phyloP scores from a whole-genome alignment of 2,329 filamentous ascomycete genomes.

The Zymoseptoria ardabiliae region DNA sequence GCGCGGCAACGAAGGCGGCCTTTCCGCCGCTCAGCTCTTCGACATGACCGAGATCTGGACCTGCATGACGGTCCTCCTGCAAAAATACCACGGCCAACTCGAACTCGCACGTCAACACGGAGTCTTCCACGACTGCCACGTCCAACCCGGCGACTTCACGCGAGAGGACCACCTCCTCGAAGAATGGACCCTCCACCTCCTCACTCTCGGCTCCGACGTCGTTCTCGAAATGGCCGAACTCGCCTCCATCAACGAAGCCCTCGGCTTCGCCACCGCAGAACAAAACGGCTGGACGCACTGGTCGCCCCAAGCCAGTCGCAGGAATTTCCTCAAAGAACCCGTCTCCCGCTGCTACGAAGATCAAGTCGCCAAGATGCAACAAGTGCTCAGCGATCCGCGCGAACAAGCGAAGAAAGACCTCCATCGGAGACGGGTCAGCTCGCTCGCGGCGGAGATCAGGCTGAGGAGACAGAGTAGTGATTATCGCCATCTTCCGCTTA shows the following conservation, averaged over 20 bases:
- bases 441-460: slow-evolving; percentile 37
- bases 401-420: slow-evolving; percentile 31
- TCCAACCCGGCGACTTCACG: slow-evolving; percentile 43
- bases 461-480: slow-evolving; percentile 30
- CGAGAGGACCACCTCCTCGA: slow-evolving; percentile 50
- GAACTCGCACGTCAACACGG: slow-evolving; percentile 49
- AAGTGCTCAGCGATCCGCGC: slow-evolving; percentile 29
- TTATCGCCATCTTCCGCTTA: slow-evolving; percentile 32
- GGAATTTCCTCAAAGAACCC: slow-evolving; percentile 54
- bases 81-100: slow-evolving; percentile 48
- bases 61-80: slow-evolving; percentile 50
- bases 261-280: slow-evolving; percentile 47
- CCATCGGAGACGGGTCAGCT: slow-evolving; percentile 37
- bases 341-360: slow-evolving; percentile 54
- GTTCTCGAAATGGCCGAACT: slow-evolving; percentile 45
- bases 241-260: slow-evolving; percentile 31
- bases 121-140: slow-evolving; percentile 46
- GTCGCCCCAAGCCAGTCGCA: slow-evolving; percentile 45
- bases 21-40: slow-evolving; percentile 51
- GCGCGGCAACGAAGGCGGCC: slow-evolving; percentile 47
- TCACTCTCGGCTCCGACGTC: slow-evolving; percentile 51
- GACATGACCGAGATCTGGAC: slow-evolving; percentile 61
- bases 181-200: slow-evolving; percentile 54
- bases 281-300: slow-evolving; percentile 51
- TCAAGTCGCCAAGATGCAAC: slow-evolving; percentile 30